Evolutionary conservation across 192 early-diverging fungal genomes (phyloP).

Genomic region (Backusella circina): DNA sequence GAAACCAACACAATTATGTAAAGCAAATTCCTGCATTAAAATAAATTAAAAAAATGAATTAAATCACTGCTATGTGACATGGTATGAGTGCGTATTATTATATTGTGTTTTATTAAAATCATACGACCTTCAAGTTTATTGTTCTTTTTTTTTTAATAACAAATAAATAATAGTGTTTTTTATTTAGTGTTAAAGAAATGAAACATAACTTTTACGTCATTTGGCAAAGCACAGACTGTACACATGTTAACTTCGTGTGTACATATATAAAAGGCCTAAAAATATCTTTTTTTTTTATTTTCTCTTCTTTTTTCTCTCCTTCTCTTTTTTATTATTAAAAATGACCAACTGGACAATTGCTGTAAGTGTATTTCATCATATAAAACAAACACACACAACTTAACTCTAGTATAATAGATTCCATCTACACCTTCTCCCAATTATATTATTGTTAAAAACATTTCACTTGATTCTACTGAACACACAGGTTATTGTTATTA

Average conservation of each 20-base stretch:
- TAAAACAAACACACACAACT: background rate
- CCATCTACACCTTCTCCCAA: constrained; percentile 47
- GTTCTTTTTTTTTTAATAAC: too few species aligned
- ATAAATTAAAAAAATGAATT: too few species aligned
- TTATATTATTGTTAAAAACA: constrained; percentile 50
- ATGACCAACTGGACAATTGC: background rate
- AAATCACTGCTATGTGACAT: background rate
- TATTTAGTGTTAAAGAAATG: background rate
- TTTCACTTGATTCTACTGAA: constrained; percentile 47
- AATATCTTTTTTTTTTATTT: background rate
- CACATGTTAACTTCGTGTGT: background rate
- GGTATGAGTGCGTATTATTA: background rate
- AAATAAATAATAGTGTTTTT: too few species aligned
- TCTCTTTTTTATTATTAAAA: background rate
- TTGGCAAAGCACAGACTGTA: background rate
- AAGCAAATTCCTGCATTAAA: background rate
- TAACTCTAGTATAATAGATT: constrained; percentile 21
- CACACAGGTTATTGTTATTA: constrained; percentile 39
- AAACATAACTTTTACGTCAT: background rate
- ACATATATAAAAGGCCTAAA: background rate
- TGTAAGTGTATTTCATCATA: background rate
- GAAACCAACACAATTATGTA: background rate
- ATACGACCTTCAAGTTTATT: background rate
- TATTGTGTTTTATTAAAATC: background rate
- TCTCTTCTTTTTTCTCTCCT: background rate